Evolutionary conservation across 805 yeast genomes (phyloP), one percentile per base, ranked within the genome.

Genomic region (Brettanomyces nanus): DNA sequence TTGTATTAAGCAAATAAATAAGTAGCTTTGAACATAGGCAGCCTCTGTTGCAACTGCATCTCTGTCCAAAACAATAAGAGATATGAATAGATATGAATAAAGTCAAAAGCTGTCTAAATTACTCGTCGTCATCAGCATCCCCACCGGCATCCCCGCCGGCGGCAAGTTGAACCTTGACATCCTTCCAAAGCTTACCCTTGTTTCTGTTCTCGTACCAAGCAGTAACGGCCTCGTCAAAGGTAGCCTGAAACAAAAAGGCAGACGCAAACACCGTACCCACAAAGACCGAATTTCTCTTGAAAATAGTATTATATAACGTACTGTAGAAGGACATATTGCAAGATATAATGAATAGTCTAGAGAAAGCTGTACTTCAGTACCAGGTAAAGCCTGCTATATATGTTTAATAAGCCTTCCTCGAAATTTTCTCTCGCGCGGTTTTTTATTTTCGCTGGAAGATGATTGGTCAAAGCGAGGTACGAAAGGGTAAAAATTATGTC

Each of bases 231-330:
- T 63, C 59, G 58, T 84, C 92, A 49, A 82, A 82, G 55, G 71
- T 69, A 36, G 78, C 80, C 68, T 85, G 90, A 75, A 87, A 86
- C 45, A 78, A 77, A 58, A 89, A 89, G 34, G 97, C 87, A 53
- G 84, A 77, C 36, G 77, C 81, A 51, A 89, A 81, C 44, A 89
- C 70, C 45, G 92, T 69, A 48, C 85, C 85, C 45, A 89, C 95
- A 65, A 73, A 85, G 45, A 82, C 70, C 34, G 97, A 75, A 77
- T 90, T 89, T 75, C 96, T 85, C 75, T 85, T 85, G 75, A 85
- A 80, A 40, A 82, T 52, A 27, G 70, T 62, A 73, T 77, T 80
- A 75, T 75, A 77, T 44, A 78, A 54, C 33, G 75, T 59, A 31
- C 81, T 57, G 50, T 49, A 56, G 31, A 34, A n/a, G n/a, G n/a